A percentile compares a stretch with the other conserved stretches of the same genome.
These are phyloP conservation scores for Haematococcus sp. DNA, from an alignment of 139 green algal species.

Conservation along the genomic window DNA sequence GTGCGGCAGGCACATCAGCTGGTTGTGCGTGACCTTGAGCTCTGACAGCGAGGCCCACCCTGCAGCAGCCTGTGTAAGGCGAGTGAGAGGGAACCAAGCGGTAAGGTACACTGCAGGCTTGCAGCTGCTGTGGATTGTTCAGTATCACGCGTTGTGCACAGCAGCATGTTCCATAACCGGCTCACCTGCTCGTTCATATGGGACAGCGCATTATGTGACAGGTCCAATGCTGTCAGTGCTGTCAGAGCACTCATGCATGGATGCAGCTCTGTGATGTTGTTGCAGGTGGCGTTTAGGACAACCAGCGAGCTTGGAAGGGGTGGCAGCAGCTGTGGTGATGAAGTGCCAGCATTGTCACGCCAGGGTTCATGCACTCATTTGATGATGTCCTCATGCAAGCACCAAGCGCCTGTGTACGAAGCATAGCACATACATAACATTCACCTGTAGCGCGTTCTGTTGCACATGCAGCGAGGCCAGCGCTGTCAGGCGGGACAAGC, in stretches of 20 bases:
- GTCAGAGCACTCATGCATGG: background rate
- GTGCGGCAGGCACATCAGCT: constrained; percentile 28
- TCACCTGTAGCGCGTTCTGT: background rate
- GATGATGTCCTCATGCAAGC: too few relatives aligned
- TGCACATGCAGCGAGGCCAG: background rate
- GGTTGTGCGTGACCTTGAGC: constrained; percentile 41
- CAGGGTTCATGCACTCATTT: too few relatives aligned
- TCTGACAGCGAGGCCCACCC: constrained; percentile 24
- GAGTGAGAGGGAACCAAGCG: too few relatives aligned
- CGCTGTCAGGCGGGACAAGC: constrained; percentile 11
- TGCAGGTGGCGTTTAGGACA: background rate
- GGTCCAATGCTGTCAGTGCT: constrained; percentile 7
- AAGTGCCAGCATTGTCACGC: background rate
- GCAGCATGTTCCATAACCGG: too few relatives aligned
- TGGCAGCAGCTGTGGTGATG: background rate
- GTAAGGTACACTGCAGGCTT: too few relatives aligned
- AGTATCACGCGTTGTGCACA: too few relatives aligned
- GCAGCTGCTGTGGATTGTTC: too few relatives aligned
- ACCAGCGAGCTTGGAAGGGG: constrained; percentile 5
- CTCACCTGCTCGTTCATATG: background rate
- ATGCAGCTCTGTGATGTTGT: too few relatives aligned
- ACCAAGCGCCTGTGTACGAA: too few relatives aligned
- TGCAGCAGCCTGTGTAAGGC: background rate
- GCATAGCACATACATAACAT: background rate
- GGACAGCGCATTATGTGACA: constrained; percentile 2